Evolutionary conservation across 1,284 basidiomycete genomes (phyloP).

Genomic region (Melampsora larici-populina): DNA sequence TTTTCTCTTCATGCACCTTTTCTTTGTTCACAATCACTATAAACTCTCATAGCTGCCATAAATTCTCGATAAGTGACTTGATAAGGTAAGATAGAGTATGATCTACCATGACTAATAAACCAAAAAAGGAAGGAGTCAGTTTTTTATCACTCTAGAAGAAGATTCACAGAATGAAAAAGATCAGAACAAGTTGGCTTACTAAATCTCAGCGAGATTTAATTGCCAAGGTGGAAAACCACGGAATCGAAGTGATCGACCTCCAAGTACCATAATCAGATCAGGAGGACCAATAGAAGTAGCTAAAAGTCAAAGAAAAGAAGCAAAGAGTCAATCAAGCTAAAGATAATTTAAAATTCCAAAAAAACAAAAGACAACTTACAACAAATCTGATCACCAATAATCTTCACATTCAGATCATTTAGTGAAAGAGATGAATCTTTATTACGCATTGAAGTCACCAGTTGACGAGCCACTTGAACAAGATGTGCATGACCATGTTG

Average conservation of each 20-base stretch:
- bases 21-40: constrained; percentile 33
- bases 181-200: constrained; percentile 8
- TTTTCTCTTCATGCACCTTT: constrained; percentile 19
- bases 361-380: constrained; percentile 8
- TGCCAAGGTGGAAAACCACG: constrained; percentile 41
- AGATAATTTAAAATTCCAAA: no score
- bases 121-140: not conserved
- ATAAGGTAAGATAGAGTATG: constrained; percentile 35
- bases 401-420: constrained; percentile 19
- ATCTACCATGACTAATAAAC: constrained; percentile 9
- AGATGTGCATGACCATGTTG: constrained; percentile 30
- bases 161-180: not conserved
- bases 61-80: constrained; percentile 10
- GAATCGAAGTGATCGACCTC: constrained; percentile 24
- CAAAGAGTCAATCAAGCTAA: not conserved
- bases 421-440: constrained; percentile 1
- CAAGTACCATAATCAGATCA: constrained; percentile 30
- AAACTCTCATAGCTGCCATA: constrained; percentile 15
- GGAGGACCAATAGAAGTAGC: constrained; percentile 38
- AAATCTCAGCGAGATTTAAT: constrained; percentile 29
- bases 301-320: not conserved
- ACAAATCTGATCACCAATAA: constrained; percentile 27
- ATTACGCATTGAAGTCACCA: not conserved
- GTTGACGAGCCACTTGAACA: constrained; percentile 21
- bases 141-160: not conserved